phyloP scores from a whole-genome alignment of 768 basidiomycete genomes.

The Gymnopilus dilepis region DNA sequence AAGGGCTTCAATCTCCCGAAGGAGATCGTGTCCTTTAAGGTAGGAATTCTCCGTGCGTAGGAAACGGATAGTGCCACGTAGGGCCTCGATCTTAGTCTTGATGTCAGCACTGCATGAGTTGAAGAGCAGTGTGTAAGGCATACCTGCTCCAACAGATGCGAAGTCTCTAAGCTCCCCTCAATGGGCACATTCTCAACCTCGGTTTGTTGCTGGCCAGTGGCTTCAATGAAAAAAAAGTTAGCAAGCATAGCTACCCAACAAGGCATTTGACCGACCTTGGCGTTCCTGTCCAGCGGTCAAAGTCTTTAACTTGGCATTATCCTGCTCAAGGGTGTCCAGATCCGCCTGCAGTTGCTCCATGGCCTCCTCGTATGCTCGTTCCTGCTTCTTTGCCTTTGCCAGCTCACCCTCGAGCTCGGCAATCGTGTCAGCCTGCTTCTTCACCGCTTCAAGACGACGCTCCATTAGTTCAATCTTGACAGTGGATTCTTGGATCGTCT shows the following conservation, averaged over 20 bases:
- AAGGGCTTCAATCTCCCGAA: slow-evolving; percentile 79
- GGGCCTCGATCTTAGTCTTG: slow-evolving; percentile 67
- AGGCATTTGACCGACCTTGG: slow-evolving; percentile 55
- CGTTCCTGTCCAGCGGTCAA: slow-evolving; percentile 69
- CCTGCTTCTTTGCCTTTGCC: slow-evolving; percentile 83
- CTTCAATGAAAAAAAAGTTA: slow-evolving; percentile 23
- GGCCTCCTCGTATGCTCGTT: slow-evolving; percentile 89
- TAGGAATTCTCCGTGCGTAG: slow-evolving; percentile 93
- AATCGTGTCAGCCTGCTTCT: slow-evolving; percentile 88
- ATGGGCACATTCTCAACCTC: slow-evolving; percentile 69
- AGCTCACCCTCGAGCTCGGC: slow-evolving; percentile 82
- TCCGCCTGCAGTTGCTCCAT: slow-evolving; percentile 93
- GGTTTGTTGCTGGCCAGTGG: slow-evolving; percentile 51
- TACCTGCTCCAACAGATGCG: slow-evolving; percentile 89
- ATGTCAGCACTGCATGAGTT: slow-evolving; percentile 31
- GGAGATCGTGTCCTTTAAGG: slow-evolving; percentile 90
- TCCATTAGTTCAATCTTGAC: slow-evolving; percentile 98
- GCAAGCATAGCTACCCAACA: not conserved
- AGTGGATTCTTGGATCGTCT: slow-evolving; percentile 82
- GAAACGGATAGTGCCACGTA: slow-evolving; percentile 91
- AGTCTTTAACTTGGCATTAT: slow-evolving; percentile 83
- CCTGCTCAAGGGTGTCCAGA: slow-evolving; percentile 84
- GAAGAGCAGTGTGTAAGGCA: slow-evolving; percentile 12
- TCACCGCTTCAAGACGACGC: slow-evolving; percentile 87
- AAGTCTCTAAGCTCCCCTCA: slow-evolving; percentile 86